These are phyloP conservation scores for Margaritispora aquatica DNA, from an alignment of 495 filamentous ascomycete genomes.

Conservation along the genomic window DNA sequence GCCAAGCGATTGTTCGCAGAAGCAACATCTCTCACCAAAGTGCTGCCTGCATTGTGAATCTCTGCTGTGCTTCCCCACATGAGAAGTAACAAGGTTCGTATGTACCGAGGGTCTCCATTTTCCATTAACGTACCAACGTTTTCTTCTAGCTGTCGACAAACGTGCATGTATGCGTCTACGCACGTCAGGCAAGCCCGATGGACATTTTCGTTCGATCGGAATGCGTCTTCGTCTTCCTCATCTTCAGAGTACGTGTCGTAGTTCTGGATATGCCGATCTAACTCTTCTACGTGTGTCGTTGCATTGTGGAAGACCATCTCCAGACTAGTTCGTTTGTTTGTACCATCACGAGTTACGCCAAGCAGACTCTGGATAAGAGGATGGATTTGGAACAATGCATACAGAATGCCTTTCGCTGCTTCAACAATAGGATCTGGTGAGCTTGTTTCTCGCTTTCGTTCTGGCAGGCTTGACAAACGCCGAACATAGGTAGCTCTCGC, in stretches of 20 bases:
- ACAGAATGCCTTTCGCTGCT: constrained; percentile 80
- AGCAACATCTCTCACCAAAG: constrained; percentile 2
- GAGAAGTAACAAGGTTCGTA: constrained; percentile 73
- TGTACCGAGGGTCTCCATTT: constrained; percentile 70
- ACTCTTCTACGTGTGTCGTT: constrained; percentile 62
- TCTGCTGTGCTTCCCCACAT: constrained; percentile 79
- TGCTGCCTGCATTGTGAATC: constrained; percentile 37
- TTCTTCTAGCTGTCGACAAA: constrained; percentile 62
- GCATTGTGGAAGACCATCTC: constrained; percentile 76
- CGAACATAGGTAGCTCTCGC: constrained; percentile 58
- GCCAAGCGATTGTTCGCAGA: background rate
- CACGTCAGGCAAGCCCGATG: constrained; percentile 60
- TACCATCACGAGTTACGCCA: constrained; percentile 60
- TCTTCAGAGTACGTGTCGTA: constrained; percentile 50
- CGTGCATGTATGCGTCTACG: constrained; percentile 68
- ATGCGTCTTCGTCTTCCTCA: constrained; percentile 40
- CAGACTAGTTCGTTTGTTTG: constrained; percentile 61
- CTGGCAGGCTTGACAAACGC: constrained; percentile 76
- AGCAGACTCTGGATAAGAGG: constrained; percentile 67
- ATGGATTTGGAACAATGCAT: constrained; percentile 76
- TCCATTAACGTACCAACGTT: constrained; percentile 65
- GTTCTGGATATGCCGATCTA: constrained; percentile 66
- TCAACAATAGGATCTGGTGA: constrained; percentile 62
- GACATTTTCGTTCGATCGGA: constrained; percentile 59
- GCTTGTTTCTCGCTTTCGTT: constrained; percentile 60